Evolutionary conservation across 805 yeast species (phyloP), one percentile per base, ranked within the genome.

Genomic region (Torulaspora maleeae): DNA sequence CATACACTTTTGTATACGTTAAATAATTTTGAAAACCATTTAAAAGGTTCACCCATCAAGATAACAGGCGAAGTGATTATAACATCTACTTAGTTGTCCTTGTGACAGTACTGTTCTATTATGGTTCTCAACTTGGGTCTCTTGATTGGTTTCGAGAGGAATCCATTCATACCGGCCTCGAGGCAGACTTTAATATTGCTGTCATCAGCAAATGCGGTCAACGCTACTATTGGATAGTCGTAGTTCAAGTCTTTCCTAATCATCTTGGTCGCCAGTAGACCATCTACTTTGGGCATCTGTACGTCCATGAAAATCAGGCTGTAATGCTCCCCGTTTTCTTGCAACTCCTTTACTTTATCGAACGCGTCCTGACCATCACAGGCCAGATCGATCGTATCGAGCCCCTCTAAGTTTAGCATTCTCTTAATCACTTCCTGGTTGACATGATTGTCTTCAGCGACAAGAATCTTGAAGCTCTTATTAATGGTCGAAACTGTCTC

Each of bases 261-360:
- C 58, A 76, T 72, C 49, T 72, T 78, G 0, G 98, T 89, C 0
- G 97, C 95, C 20, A 80, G 72, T 25, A 90, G 68, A 2, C 99
- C 99, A 62, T 91, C 97, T 53, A 89, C 74, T 56, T 79, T 82
- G 4, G 98, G 98, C 98, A 90, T 91, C 66, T 91, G 97, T 41
- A 91, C 95, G 65, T 91, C 99, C 99, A 91, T 91, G 60, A 91
- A 86, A 1, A 93, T 79, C 43, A 91, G 67, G 61, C 87, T 91
- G 61, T 74, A 88, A 12, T 62, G 57, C 8, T 69, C 69, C 12
- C 65, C 65, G 2, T 64, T 57, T 2, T 64, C 72, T 20, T 68
- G 55, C 1, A 81, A 68, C 27, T 72, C 73, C 49, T 77, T 72
- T 2, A 88, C 81, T 40, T 75, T 69, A 9, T 80, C 82, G 30